Evolutionary conservation across 2,329 filamentous ascomycete species (phyloP).

Genomic region (Scorias spongiosa): DNA sequence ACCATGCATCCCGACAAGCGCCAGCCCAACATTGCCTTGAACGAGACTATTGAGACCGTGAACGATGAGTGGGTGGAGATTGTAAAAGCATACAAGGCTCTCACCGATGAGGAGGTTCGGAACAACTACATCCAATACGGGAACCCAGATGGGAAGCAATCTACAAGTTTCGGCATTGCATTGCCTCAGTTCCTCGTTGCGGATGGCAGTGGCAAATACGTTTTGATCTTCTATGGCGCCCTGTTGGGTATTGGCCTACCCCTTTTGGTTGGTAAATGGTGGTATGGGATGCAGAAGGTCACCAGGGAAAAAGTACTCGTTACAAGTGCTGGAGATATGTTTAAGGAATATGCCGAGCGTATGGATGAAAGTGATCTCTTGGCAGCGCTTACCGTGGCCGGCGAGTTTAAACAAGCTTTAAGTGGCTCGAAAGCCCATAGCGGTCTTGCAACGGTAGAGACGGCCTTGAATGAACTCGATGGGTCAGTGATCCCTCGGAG

Average conservation of each 20-base stretch:
- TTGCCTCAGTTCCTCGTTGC: conserved; percentile 84
- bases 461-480: conserved; percentile 46
- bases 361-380: conserved; percentile 70
- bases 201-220: conserved; percentile 89
- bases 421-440: conserved; percentile 65
- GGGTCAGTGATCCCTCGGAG: conserved; percentile 48
- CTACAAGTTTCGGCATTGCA: conserved; percentile 93
- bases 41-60: conserved; percentile 71
- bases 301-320: conserved; percentile 90
- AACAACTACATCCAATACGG: conserved; percentile 96
- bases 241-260: conserved; percentile 82
- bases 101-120: conserved; percentile 92
- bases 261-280: conserved; percentile 91
- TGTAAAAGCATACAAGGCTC: conserved; percentile 92
- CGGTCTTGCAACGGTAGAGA: conserved; percentile 70
- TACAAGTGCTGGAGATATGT: conserved; percentile 85
- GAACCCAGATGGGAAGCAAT: conserved; percentile 95
- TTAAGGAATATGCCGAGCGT: conserved; percentile 78
- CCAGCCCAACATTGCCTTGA: conserved; percentile 66
- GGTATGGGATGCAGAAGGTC: conserved; percentile 88
- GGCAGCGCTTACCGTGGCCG: conserved; percentile 65
- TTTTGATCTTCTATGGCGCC: conserved; percentile 75
- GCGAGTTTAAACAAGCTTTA: conserved; percentile 67
- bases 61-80: conserved; percentile 87
- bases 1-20: conserved; percentile 90